These are phyloP conservation scores for Cicer arietinum DNA, from an alignment of 306 rosid species.

Conservation along the genomic window DNA sequence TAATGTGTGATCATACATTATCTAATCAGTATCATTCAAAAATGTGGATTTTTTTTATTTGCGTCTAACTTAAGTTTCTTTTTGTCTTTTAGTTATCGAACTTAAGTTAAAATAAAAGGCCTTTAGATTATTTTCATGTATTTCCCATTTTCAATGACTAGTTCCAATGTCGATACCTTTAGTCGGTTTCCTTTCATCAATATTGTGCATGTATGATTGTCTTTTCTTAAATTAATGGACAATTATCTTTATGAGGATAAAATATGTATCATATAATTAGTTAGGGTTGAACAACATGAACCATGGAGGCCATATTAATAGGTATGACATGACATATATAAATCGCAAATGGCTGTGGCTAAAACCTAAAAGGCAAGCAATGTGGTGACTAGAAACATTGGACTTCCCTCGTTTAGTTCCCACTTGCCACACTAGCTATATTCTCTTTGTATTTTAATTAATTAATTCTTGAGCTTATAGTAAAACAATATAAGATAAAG, in stretches of 20 bases:
- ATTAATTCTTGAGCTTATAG: not conserved
- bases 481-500: not conserved
- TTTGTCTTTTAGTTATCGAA: no score
- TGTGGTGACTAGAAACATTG: conserved; percentile 34
- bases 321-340: not conserved
- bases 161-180: no score
- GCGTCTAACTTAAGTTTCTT: no score
- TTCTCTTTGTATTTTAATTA: not conserved
- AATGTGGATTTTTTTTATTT: no score
- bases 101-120: no score
- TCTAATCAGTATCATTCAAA: no score
- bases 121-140: no score
- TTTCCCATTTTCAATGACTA: no score
- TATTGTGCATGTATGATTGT: not conserved
- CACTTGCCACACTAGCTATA: conserved; percentile 14
- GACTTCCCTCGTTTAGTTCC: conserved; percentile 28
- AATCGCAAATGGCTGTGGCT: not conserved
- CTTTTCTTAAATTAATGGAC: not conserved
- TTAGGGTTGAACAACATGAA: conserved; percentile 17
- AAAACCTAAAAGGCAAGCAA: not conserved
- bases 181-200: no score
- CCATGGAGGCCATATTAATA: conserved; percentile 8
- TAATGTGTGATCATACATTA: no score
- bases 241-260: not conserved
- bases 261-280: not conserved